Evolutionary conservation across 495 filamentous ascomycete species (phyloP), one percentile per base, ranked within the genome.

Genomic region (Apiosordaria backusii): DNA sequence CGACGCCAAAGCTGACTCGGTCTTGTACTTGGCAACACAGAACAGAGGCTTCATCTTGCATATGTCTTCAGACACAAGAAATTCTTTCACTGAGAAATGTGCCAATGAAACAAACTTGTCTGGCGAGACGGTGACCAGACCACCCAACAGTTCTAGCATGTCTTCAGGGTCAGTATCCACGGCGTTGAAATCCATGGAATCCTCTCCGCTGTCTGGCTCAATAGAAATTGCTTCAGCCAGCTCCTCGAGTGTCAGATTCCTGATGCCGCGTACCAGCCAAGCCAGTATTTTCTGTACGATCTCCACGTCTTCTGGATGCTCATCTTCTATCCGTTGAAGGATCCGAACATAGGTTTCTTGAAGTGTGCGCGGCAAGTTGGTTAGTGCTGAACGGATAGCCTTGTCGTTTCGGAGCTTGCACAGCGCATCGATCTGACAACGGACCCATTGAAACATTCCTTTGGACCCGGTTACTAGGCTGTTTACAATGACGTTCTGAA

Each of bases 361-460:
- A 27, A 80, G 69, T 54, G 67, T 70, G 55, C 58, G 67, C 15
- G 78, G 78, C 16, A 80, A 68, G 62, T 76, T 67, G 22, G 65
- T 60, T 27, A 80, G 63, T 3, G 73, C 69, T 21, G 72, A 61
- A 4, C 71, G 67, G 27, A 80, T 78, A 26, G 75, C 78, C 6
- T 78, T 67, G 62, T 80, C 78, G 58, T 73, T 69, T 40, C 65
- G 60, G 55, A 75, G 71, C 65, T 71, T 62, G 65, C 78, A 79
- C 10, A 80, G 68, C 29, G 79, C 72, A 27, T 74, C 65, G 25
- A 80, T 74, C 61, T 75, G 73, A 50, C 76, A 74, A 54, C 68
- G 61, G n/a, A 70, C 72, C 78, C 76, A 80, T 18, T 79, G 76
- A 65, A 80, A 80, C 71, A 74, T 74, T 27, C 71, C 71, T 22